phyloP scores from a whole-genome alignment of 192 early-diverging fungal species.

The Backusella liffmaniae region DNA sequence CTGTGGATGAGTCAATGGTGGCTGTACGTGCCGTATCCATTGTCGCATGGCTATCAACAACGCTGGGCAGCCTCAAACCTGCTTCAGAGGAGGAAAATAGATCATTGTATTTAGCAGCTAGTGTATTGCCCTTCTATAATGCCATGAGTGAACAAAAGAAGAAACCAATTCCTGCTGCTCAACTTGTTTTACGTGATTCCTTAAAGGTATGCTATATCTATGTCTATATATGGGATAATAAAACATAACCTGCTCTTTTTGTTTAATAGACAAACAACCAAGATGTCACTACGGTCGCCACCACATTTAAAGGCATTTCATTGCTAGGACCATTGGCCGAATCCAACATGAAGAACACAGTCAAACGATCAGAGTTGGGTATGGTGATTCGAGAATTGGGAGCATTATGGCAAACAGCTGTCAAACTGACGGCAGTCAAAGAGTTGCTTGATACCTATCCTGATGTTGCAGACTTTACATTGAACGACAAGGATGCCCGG shows the following conservation, averaged over 20 bases:
- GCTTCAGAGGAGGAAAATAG: conserved; percentile 27
- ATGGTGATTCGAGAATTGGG: conserved; percentile 60
- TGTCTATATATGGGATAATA: neutral
- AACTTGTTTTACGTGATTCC: conserved; percentile 56
- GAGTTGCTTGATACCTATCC: conserved; percentile 40
- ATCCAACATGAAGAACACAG: conserved; percentile 9
- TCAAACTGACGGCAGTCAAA: conserved; percentile 48
- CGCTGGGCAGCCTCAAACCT: too few species aligned
- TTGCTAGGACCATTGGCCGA: conserved; percentile 5
- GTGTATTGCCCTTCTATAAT: conserved; percentile 52
- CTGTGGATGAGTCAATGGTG: conserved; percentile 20
- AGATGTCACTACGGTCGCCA: conserved; percentile 39
- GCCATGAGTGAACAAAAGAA: conserved; percentile 45
- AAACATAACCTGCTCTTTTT: neutral
- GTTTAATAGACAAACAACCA: conserved; percentile 25
- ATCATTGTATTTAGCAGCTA: conserved; percentile 54
- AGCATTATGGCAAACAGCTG: conserved; percentile 49
- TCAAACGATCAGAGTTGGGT: conserved; percentile 35
- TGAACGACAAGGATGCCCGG: neutral
- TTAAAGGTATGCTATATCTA: conserved; percentile 48
- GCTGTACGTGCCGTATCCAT: conserved; percentile 40
- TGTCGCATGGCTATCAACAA: conserved; percentile 37
- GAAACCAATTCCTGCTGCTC: conserved; percentile 41
- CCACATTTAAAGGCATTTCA: conserved; percentile 31
- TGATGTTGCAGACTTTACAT: neutral